Base-by-base conservation (phyloP, 225 moss, liverwort and hornwort species). In the Ulota crispa region DNA sequence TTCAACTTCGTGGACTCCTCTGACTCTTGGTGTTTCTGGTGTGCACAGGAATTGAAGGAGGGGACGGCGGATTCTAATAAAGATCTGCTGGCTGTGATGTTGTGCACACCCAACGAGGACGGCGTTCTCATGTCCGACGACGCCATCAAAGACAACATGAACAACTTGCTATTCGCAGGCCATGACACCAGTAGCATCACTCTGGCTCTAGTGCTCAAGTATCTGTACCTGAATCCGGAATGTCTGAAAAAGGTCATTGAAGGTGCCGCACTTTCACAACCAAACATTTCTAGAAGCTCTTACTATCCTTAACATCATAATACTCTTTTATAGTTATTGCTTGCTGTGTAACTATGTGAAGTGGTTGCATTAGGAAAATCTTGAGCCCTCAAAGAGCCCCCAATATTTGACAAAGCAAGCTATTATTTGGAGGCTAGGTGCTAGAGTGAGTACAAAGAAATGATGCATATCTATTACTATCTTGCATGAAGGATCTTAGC, bases 141-240 rank as follows among this genome's bases (percentile, higher is more conserved):
- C 6, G 83, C 64, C 12, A 84, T 93, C 11, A 71, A 79, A 27
- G 88, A 93, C 68, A 90, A 91, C 68, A 64, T 86, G 14, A 21
- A 76, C 34, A 0, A 71, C 19, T 1, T 89, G 57, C 3, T 92
- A 5, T 85, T 81, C 10, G 92, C 88, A 0, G 87, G 93, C 9
- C 85, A 87, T 23, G 89, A 88, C 18, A 81, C 88, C 0, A 87
- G 42, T 76, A 82, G 83, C 56, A 52, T 4, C 52, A 73, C 85
- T 28, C 3, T 90, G 79, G 28, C 88, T 11, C 0, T 88, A 34
- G 81, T 86, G 23, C 59, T 89, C 4, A 89, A 89, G 80, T 86
- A 89, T 42, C 69, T 89, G 1, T 41, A 8, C n/a, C 82, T 84
- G 31, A 57, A 86, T 42, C 82, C 89, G 1, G 77, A 77, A 47